A percentile compares a stretch with the other conserved stretches of the same genome.
phyloP scores from a whole-genome alignment of 164 flowering plant genomes.

The Nymphaea thermarum region DNA sequence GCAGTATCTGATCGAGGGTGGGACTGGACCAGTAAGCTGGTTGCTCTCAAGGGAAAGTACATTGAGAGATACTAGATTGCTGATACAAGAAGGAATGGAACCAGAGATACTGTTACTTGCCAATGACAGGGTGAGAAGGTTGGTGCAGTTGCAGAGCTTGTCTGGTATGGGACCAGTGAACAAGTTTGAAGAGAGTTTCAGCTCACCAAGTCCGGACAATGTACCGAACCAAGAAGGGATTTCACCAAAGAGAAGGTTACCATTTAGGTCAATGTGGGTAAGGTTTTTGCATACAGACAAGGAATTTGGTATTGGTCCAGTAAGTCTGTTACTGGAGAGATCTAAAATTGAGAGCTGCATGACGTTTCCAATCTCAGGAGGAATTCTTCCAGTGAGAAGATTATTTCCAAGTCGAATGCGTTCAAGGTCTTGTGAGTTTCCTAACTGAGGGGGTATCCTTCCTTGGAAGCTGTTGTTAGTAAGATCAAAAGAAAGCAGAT shows the following conservation, averaged over 20 bases:
- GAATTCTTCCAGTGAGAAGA: slow-evolving; percentile 53
- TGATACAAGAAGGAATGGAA: slow-evolving; percentile 47
- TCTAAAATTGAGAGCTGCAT: slow-evolving; percentile 52
- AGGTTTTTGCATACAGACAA: slow-evolving; percentile 67
- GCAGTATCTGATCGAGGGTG: slow-evolving; percentile 41
- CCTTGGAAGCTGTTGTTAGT: slow-evolving; percentile 52
- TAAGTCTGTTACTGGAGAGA: slow-evolving; percentile 60
- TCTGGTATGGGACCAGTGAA: slow-evolving; percentile 58
- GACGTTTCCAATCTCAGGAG: slow-evolving; percentile 46
- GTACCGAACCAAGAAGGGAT: slow-evolving; percentile 77
- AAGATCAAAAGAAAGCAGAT: slow-evolving; percentile 78
- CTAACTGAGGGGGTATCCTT: slow-evolving; percentile 60
- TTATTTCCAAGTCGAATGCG: slow-evolving; percentile 71
- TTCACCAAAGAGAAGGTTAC: slow-evolving; percentile 53
- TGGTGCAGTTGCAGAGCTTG: slow-evolving; percentile 55
- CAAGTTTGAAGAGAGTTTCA: slow-evolving; percentile 60
- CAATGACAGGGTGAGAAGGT: slow-evolving; percentile 60
- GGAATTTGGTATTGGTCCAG: slow-evolving; percentile 56
- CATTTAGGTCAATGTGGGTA: slow-evolving; percentile 67
- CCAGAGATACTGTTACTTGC: slow-evolving; percentile 58
- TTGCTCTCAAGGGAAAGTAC: slow-evolving; percentile 51
- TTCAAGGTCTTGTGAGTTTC: slow-evolving; percentile 56
- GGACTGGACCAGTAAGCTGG: slow-evolving; percentile 50
- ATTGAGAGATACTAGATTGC: slow-evolving; percentile 52
- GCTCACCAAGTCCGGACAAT: slow-evolving; percentile 67